Evolutionary conservation across 2,329 filamentous ascomycete genomes (phyloP), one percentile per base, ranked within the genome.

Genomic region (Sporothrix schenckii): DNA sequence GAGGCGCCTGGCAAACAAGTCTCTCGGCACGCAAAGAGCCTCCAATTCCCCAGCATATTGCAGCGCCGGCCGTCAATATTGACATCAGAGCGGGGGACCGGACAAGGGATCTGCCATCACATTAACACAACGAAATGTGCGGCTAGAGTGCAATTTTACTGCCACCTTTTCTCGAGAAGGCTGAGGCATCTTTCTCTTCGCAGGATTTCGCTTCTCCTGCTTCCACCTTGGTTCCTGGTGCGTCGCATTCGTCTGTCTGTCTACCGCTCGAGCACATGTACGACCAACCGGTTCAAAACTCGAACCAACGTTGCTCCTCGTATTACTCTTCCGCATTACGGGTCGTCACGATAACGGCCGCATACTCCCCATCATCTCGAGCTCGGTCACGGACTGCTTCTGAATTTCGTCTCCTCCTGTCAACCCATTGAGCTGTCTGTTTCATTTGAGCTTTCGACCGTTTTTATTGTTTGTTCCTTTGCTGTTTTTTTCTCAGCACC

Each of bases 131-230:
- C 30, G 10, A 4, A 60, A 41, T 16, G 4, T 14, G 13, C 53
- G 7, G 53, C 53, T 14, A 24, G n/a, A 21, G 24, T 27, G 50
- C 50, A 21, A 21, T n/a, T 53, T n/a, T 6, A 34, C 53, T 34
- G 11, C 41, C 16, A 21, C 24, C 60, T 10, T 49, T 47, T 47
- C 39, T 24, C 41, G 61, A 66, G 61, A 66, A 66, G 61, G 61
- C 61, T 66, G 61, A 50, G 61, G 61, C 44, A 49, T 47, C 39
- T 47, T 63, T 44, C 39, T 6, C 14, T 47, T 49, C n/a, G 13
- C 14, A 16, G 5, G 14, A 30, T 39, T 58, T 58, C 30, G n/a
- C 16, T 3, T 41, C 44, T 34, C 44, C 11, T 44, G 9, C 19
- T 24, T 21, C 39, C 34, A n/a, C 10, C 44, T 13, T 14, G 9